Conservation (phyloP, 768 basidiomycete species). For the Tylopilus vinaceipallidus region DNA sequence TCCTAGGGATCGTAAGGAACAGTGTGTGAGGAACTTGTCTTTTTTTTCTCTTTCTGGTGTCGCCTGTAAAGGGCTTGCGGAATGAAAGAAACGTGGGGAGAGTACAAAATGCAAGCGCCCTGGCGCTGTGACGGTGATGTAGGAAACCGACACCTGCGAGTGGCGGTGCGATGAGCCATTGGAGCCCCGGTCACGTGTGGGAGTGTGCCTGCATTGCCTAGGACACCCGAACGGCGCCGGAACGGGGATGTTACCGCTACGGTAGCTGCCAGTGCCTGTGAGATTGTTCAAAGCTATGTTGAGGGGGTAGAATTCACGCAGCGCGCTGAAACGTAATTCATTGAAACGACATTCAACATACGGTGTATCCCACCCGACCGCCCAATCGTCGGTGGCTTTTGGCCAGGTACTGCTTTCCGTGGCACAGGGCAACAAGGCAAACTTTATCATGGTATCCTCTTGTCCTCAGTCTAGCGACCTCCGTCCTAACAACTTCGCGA, state of each 20-base stretch:
- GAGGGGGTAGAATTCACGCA: neutral
- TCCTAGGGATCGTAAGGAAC: constrained; percentile 5
- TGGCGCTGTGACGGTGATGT: constrained; percentile 7
- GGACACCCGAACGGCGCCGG: no score
- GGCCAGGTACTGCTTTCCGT: constrained; percentile 5
- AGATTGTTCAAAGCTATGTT: neutral
- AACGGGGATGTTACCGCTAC: no score
- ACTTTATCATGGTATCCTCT: neutral
- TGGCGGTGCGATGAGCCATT: constrained; percentile 20
- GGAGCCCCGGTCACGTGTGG: constrained; percentile 30
- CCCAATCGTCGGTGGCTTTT: no score
- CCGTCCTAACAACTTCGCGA: constrained; percentile 67
- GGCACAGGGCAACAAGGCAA: neutral
- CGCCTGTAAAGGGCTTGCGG: constrained; percentile 1
- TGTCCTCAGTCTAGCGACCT: constrained; percentile 61
- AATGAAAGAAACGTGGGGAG: constrained; percentile 6
- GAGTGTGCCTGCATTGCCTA: no score
- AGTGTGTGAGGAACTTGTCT: neutral
- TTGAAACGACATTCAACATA: neutral
- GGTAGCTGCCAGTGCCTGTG: neutral
- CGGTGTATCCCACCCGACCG: neutral
- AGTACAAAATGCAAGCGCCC: constrained; percentile 7
- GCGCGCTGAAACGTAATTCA: neutral
- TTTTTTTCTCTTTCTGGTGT: neutral
- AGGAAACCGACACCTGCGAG: constrained; percentile 17